Evolutionary conservation across 768 basidiomycete species (phyloP).

Genomic region (Pleurotus salmoneostramineus): DNA sequence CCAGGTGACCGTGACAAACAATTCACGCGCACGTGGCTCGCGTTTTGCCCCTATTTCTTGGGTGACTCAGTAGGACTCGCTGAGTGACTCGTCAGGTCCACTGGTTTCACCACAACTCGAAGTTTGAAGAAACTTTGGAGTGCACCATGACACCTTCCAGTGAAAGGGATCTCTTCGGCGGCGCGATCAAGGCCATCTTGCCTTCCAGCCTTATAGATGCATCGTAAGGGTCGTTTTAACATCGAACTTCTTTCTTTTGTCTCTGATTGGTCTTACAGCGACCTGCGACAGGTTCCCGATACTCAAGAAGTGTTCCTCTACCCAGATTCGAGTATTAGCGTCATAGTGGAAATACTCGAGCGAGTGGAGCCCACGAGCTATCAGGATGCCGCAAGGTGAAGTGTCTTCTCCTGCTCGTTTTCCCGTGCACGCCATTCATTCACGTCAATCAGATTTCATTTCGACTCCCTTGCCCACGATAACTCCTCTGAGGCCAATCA

Average conservation of each 20-base stretch:
- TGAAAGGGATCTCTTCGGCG: slow-evolving; percentile 72
- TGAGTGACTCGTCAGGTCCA: too few species aligned
- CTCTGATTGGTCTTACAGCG: slow-evolving; percentile 21
- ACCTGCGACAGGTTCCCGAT: slow-evolving; percentile 83
- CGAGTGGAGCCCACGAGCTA: slow-evolving; percentile 56
- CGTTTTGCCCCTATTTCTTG: too few species aligned
- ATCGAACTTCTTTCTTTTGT: slow-evolving; percentile 1
- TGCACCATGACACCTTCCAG: slow-evolving; percentile 16
- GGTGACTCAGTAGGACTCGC: too few species aligned
- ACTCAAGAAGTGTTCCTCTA: slow-evolving; percentile 92
- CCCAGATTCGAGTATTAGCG: slow-evolving; percentile 60
- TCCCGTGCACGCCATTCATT: neutral
- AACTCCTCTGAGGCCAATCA: slow-evolving; percentile 60
- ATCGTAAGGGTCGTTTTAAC: slow-evolving; percentile 54
- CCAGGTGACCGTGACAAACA: neutral
- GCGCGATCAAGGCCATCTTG: slow-evolving; percentile 67
- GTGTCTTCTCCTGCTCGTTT: slow-evolving; percentile 11
- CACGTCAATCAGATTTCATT: slow-evolving; percentile 69
- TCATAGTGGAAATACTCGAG: slow-evolving; percentile 83
- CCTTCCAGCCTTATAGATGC: slow-evolving; percentile 70
- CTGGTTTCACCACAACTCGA: neutral
- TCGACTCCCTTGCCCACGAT: slow-evolving; percentile 87
- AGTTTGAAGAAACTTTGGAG: neutral
- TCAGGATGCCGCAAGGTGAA: slow-evolving; percentile 68
- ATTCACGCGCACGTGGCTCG: neutral